Percentiles rank a stretch among this genome's conserved stretches.
Conservation (phyloP, 2,329 filamentous ascomycete genomes). For the Metarhizium album region DNA sequence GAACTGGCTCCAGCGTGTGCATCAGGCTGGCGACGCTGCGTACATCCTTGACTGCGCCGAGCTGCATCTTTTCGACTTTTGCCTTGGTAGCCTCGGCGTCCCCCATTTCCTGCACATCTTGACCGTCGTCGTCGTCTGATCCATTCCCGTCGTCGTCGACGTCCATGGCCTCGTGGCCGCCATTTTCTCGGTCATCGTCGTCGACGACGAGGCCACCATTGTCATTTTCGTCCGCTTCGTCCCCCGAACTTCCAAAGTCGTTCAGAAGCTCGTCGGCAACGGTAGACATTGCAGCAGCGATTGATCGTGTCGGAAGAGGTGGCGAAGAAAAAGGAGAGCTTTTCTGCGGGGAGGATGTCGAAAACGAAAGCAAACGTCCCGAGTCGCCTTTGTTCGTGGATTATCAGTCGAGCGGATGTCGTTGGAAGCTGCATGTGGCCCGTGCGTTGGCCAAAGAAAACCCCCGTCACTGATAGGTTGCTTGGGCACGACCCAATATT, state of each 20-base stretch:
- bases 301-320: slow-evolving; percentile 4
- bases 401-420: slow-evolving; percentile 15
- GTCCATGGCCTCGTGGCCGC: slow-evolving; percentile 36
- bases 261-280: slow-evolving; percentile 86
- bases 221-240: slow-evolving; percentile 57
- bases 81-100: slow-evolving; percentile 62
- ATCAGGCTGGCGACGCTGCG: slow-evolving; percentile 70
- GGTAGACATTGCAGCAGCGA: slow-evolving; percentile 69
- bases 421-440: slow-evolving; percentile 1
- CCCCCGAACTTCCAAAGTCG: slow-evolving; percentile 55
- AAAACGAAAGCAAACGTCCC: no score
- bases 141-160: slow-evolving; percentile 41
- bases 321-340: not conserved
- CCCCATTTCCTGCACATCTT: slow-evolving; percentile 39
- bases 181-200: slow-evolving; percentile 27
- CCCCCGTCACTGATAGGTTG: slow-evolving; percentile 6
- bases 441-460: slow-evolving; percentile 6
- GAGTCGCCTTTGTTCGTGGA: no score
- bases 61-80: slow-evolving; percentile 73
- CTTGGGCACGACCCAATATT: not conserved
- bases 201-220: slow-evolving; percentile 37
- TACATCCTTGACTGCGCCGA: slow-evolving; percentile 64
- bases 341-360: no score
- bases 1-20: slow-evolving; percentile 67
- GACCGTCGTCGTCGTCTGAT: slow-evolving; percentile 46